phyloP scores from a whole-genome alignment of 306 rosid genomes.

The Bauhinia variegata region DNA sequence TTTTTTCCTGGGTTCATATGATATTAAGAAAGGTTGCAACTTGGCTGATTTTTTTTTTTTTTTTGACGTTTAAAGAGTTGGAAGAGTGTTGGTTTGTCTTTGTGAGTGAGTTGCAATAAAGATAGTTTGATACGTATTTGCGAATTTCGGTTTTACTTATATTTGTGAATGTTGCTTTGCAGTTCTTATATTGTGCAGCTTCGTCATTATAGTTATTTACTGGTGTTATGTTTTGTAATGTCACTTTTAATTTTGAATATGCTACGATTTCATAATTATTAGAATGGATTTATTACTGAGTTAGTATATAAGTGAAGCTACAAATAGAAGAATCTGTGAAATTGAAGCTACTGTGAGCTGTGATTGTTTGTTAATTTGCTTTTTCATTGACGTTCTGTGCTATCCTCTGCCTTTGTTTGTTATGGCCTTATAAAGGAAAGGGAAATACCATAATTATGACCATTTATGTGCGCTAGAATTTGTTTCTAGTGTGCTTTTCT shows the following conservation, averaged over 20 bases:
- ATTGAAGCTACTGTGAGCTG: background rate
- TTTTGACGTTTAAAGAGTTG: constrained; percentile 1
- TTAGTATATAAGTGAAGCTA: background rate
- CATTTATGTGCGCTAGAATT: background rate
- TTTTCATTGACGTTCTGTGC: background rate
- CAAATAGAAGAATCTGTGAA: background rate
- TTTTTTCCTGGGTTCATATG: background rate
- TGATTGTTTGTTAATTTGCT: constrained; percentile 16
- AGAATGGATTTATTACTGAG: background rate
- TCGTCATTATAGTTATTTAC: constrained; percentile 1
- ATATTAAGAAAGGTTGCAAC: background rate
- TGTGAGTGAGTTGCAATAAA: background rate
- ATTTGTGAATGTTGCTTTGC: constrained; percentile 6
- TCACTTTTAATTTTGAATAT: background rate
- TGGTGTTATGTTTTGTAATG: background rate
- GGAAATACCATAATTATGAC: background rate
- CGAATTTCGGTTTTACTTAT: background rate
- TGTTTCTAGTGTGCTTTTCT: constrained; percentile 8
- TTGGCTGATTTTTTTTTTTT: background rate
- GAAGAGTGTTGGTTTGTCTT: background rate
- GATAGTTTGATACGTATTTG: background rate
- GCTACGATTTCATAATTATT: background rate
- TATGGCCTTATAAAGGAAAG: background rate
- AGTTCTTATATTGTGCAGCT: background rate
- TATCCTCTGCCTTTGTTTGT: background rate